Evolutionary conservation across 495 filamentous ascomycete genomes (phyloP).

Genomic region (Letharia lupina): DNA sequence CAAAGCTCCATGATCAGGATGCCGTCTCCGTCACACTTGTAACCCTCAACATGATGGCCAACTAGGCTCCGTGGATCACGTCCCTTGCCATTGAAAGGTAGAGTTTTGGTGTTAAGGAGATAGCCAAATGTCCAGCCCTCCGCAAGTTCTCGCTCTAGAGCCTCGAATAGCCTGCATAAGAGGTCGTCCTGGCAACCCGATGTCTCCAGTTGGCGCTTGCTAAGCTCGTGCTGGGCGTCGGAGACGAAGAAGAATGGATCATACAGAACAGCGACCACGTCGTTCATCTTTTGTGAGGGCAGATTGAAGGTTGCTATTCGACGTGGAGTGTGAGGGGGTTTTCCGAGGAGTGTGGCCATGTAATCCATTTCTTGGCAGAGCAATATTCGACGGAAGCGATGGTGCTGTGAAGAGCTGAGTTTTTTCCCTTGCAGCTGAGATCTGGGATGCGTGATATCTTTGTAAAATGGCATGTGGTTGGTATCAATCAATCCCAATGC

Average conservation of each 20-base stretch:
- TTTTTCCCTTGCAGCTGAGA: neutral
- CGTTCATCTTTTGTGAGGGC: neutral
- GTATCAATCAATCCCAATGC: neutral
- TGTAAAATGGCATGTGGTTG: neutral
- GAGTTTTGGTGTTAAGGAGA: neutral
- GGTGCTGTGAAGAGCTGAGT: neutral
- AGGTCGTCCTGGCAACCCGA: neutral
- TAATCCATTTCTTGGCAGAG: neutral
- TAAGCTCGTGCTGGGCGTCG: neutral
- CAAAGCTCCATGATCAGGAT: neutral
- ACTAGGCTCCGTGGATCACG: neutral
- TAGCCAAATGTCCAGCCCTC: neutral
- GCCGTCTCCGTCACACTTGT: neutral
- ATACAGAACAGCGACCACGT: neutral
- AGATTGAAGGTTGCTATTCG: neutral
- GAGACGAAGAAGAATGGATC: neutral
- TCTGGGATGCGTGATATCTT: neutral
- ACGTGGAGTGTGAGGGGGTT: neutral
- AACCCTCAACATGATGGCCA: neutral
- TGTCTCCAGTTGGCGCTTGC: neutral
- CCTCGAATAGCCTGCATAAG: neutral
- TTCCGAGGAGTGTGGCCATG: neutral
- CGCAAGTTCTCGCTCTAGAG: neutral
- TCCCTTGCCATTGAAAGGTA: neutral
- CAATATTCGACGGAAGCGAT: neutral